Evolutionary conservation across 495 filamentous ascomycete species (phyloP).

Genomic region (Podospora conica): DNA sequence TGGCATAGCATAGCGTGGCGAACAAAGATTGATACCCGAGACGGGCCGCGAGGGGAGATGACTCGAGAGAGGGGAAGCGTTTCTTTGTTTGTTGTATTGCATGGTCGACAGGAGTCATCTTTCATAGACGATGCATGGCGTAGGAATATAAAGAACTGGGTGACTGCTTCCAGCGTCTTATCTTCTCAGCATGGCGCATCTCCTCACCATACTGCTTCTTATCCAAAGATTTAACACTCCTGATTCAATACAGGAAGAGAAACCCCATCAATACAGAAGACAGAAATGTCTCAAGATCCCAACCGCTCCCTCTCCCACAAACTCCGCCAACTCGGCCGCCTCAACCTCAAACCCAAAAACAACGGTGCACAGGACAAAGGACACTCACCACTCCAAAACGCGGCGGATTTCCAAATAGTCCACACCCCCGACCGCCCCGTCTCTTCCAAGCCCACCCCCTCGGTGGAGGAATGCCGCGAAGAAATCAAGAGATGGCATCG

Average conservation of each 20-base stretch:
- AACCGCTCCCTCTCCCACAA: conserved; percentile 13
- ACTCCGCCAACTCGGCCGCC: conserved; percentile 18
- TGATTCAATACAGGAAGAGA: not conserved
- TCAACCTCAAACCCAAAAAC: not conserved
- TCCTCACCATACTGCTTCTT: not conserved
- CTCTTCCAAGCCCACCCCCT: conserved; percentile 15
- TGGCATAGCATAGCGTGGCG: not conserved
- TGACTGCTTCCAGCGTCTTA: not conserved
- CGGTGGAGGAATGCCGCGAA: conserved; percentile 24
- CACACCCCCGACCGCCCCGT: conserved; percentile 29
- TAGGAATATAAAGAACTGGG: not conserved
- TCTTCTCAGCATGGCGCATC: not conserved
- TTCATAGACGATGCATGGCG: not conserved
- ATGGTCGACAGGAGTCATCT: not conserved
- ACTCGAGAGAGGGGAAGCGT: not conserved
- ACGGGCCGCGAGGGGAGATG: not conserved
- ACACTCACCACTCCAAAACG: conserved; percentile 5
- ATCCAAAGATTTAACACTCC: too few relatives aligned
- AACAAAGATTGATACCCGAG: conserved; percentile 4
- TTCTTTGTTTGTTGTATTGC: not conserved
- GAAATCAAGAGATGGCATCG: conserved; percentile 22
- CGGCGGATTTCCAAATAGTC: conserved; percentile 15
- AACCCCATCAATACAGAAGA: too few relatives aligned
- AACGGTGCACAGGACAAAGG: not conserved
- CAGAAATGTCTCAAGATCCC: conserved; percentile 1